Conservation (phyloP, 495 filamentous ascomycete genomes). For the Pyrenula aspistea region DNA sequence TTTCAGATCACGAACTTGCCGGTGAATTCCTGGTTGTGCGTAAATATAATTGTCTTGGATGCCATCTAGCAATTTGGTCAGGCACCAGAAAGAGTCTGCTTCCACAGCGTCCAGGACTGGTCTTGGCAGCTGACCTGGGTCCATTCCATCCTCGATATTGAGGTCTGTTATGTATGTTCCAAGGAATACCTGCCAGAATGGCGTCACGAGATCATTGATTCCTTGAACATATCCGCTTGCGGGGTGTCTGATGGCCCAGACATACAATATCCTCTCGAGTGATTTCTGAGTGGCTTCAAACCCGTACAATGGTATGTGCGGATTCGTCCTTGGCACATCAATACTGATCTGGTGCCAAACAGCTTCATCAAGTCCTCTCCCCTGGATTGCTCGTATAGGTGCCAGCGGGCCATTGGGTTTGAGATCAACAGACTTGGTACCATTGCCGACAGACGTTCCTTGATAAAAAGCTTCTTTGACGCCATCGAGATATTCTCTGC, state of each 20-base stretch:
- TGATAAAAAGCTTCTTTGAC: constrained; percentile 90
- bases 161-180: constrained; percentile 86
- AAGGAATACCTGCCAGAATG: constrained; percentile 95
- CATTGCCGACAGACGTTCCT: constrained; percentile 31
- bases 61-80: constrained; percentile 90
- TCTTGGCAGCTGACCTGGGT: constrained; percentile 84
- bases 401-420: neutral
- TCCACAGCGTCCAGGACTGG: constrained; percentile 93
- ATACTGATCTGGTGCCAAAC: constrained; percentile 99
- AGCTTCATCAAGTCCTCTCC: constrained; percentile 78
- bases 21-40: constrained; percentile 89
- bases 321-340: constrained; percentile 93
- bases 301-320: constrained; percentile 84
- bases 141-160: constrained; percentile 90
- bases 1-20: constrained; percentile 77
- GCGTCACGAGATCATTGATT: constrained; percentile 95
- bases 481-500: constrained; percentile 93
- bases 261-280: constrained; percentile 85
- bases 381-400: constrained; percentile 29
- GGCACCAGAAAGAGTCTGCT: constrained; percentile 95
- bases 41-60: constrained; percentile 99
- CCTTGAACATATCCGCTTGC: constrained; percentile 97
- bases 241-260: constrained; percentile 95
- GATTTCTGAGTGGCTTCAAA: constrained; percentile 94
- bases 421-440: constrained; percentile 14